phyloP scores from a whole-genome alignment of 495 filamentous ascomycete species.

The Oidiodendron maius region DNA sequence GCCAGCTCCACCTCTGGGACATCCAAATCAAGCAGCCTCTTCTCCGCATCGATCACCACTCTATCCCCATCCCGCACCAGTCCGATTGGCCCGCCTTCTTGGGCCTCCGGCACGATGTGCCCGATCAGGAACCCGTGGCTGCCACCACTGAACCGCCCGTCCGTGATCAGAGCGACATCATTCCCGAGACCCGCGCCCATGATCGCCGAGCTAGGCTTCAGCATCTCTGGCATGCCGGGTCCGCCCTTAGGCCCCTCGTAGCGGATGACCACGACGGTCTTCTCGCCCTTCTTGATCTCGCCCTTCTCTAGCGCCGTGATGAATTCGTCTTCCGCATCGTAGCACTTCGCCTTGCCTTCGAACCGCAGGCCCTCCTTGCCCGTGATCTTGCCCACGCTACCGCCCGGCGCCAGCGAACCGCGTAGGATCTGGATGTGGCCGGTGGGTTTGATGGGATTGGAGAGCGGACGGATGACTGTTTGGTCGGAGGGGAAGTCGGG shows the following conservation, averaged over 20 bases:
- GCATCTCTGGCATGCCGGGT: slow-evolving; percentile 83
- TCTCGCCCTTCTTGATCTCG: slow-evolving; percentile 92
- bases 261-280: slow-evolving; percentile 94
- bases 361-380: slow-evolving; percentile 93
- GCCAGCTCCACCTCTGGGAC: slow-evolving; percentile 59
- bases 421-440: slow-evolving; percentile 97
- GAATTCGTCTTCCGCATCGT: slow-evolving; percentile 79
- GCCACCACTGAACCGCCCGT: slow-evolving; percentile 73
- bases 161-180: slow-evolving; percentile 75
- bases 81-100: slow-evolving; percentile 63
- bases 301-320: slow-evolving; percentile 69
- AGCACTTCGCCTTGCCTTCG: slow-evolving; percentile 81
- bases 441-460: slow-evolving; percentile 86
- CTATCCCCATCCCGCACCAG: slow-evolving; percentile 63
- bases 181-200: slow-evolving; percentile 82
- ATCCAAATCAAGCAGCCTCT: slow-evolving; percentile 51
- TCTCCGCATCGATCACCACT: slow-evolving; percentile 68
- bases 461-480: slow-evolving; percentile 84
- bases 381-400: slow-evolving; percentile 95
- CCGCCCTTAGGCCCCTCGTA: slow-evolving; percentile 86
- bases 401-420: slow-evolving; percentile 83
- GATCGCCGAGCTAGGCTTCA: slow-evolving; percentile 76
- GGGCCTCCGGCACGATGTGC: slow-evolving; percentile 66
- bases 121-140: slow-evolving; percentile 77
- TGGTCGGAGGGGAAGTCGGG: slow-evolving; percentile 79